Evolutionary conservation across 1,284 basidiomycete genomes (phyloP).

Genomic region (Moesziomyces sp.): DNA sequence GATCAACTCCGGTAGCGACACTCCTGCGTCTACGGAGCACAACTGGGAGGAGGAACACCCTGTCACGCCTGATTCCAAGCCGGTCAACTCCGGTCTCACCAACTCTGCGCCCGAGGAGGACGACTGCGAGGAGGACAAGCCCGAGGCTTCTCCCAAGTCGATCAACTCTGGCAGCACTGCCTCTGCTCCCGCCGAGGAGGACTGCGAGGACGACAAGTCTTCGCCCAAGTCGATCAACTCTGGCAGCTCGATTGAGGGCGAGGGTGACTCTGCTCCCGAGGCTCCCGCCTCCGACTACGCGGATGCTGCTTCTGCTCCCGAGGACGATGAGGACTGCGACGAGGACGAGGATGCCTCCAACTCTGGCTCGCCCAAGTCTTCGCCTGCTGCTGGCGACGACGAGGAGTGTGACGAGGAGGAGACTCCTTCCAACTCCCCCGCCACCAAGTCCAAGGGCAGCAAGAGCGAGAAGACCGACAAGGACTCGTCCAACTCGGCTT

Average conservation of each 20-base stretch:
- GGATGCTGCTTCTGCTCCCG: neutral
- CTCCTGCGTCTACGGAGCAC: neutral
- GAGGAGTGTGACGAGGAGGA: slow-evolving; percentile 9
- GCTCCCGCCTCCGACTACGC: no score
- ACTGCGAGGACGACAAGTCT: slow-evolving; percentile 4
- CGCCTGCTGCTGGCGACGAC: neutral
- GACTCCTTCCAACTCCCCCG: neutral
- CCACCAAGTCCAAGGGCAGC: no score
- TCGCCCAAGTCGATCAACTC: no score
- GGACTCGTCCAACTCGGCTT: no score
- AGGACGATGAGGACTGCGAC: slow-evolving; percentile 8
- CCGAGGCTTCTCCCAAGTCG: neutral
- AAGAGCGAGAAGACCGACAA: no score
- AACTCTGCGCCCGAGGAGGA: no score
- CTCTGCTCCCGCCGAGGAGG: neutral
- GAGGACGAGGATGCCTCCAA: slow-evolving; percentile 1
- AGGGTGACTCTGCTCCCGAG: no score
- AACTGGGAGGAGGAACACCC: neutral
- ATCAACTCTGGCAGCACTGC: neutral
- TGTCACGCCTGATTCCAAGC: neutral
- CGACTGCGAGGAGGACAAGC: slow-evolving; percentile 1
- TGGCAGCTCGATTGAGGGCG: no score
- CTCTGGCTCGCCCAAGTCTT: neutral
- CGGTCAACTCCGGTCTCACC: neutral
- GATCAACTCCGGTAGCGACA: neutral